Evolutionary conservation across 176 grass and related monocot species (phyloP), one percentile per base, ranked within the genome.

Genomic region (Carex parvula): DNA sequence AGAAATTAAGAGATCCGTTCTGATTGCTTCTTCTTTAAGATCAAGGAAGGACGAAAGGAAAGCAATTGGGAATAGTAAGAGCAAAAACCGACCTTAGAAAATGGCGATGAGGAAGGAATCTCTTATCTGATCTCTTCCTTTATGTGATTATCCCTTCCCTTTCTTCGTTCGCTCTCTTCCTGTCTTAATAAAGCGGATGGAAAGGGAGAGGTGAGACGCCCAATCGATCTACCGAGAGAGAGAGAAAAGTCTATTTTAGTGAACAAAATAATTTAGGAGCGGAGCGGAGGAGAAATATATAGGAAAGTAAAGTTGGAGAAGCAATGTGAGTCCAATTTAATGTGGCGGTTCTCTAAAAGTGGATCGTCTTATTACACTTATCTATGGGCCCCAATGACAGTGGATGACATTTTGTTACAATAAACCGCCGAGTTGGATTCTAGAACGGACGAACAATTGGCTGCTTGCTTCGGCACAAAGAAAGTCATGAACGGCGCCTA

Each of bases 51-150:
- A n/a, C 11, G 14, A 6, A 64, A 82, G 4, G 20, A 13, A 48
- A 24, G 79, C 1, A 63, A 80, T n/a, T 64, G 24, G 16, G 26
- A 81, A 32, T 13, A 63, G 62, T 9, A 26, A 83, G 64, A 30
- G 12, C 14, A 82, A 83, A 83, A 69, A 83, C 44, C 8, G 18
- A 83, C 81, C 81, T 83, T 66, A 10, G n/a, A 26, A 64, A 81
- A 62, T 26, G 59, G 20, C 79, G 79, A 81, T 24, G 79, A 81
- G 79, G 37, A 81, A 64, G 20, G 60, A 64, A 81, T 81, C 79
- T 81, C 79, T 60, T 62, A 81, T 64, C 77, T 80, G 52, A 80
- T 80, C 32, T 81, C 79, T 64, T 81, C 60, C 33, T 61, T 61
- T 61, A 4, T 81, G 79, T 63, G 60, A 61, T 83, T 83, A 83